Conservation (phyloP, 805 yeast species). For the Candida anglica region DNA sequence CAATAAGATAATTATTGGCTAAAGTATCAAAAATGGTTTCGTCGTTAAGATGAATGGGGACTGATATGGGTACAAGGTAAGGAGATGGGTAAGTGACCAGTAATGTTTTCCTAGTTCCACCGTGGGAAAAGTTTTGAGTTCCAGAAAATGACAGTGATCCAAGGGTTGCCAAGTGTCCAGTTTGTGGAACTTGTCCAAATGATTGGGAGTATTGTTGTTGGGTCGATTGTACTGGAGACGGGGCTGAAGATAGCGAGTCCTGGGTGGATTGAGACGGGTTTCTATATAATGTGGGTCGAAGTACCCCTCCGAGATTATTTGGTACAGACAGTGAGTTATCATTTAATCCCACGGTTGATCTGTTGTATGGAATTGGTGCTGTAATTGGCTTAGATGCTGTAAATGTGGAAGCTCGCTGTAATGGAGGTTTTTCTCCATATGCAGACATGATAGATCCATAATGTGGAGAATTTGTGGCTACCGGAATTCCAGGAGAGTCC, state of each 20-base stretch:
- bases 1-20: slow-evolving; percentile 44
- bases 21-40: slow-evolving; percentile 43
- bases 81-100: slow-evolving; percentile 23
- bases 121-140: too few species aligned
- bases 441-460: too few species aligned
- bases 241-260: slow-evolving; percentile 22
- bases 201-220: slow-evolving; percentile 1
- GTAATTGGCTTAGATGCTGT: background rate
- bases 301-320: too few species aligned
- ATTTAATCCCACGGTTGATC: too few species aligned
- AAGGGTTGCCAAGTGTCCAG: too few species aligned
- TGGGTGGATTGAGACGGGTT: slow-evolving; percentile 33
- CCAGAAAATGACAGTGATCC: too few species aligned
- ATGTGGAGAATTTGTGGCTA: slow-evolving; percentile 1
- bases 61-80: slow-evolving; percentile 36
- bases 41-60: slow-evolving; percentile 43
- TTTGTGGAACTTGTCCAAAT: too few species aligned
- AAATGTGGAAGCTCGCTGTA: too few species aligned
- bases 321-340: too few species aligned
- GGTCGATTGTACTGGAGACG: slow-evolving; percentile 9
- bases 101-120: slow-evolving; percentile 5
- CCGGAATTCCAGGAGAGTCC: too few species aligned
- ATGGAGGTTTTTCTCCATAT: too few species aligned
- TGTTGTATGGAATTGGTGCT: slow-evolving; percentile 4
- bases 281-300: slow-evolving; percentile 31